Base-by-base conservation (phyloP, 2,329 filamentous ascomycete species). In the Fusarium buharicum region DNA sequence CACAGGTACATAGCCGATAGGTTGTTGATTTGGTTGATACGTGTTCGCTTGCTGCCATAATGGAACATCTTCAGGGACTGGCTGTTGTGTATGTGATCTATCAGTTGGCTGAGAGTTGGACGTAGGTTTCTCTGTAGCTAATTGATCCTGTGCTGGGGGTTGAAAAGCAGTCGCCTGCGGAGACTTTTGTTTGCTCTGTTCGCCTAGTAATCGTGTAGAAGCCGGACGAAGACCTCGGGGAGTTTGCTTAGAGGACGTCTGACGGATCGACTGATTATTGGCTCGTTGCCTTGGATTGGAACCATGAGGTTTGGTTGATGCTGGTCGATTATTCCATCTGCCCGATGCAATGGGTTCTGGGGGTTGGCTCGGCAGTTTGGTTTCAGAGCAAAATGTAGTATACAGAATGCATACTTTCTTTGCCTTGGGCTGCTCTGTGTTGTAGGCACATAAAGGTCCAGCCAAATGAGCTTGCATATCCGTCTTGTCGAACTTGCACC, bases 351-450 rank as follows among this genome's bases (percentile, higher is more conserved):
- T 31, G 12, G 58, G 28, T 17, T 28, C 18, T 12, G 57, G 58
- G 27, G 58, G 43, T 28, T 16, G 27, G 24, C 52, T 62, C n/a
- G 62, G 62, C 9, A 44, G 47, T 16, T 49, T 27, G 16, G 39
- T 44, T 14, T 39, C 34, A 10, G 62, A 65, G 28, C 62, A 65
- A 33, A 66, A 65, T 3, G 62, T 66, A 11, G 62, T 65, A 39
- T 65, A 65, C 5, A 65, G 24, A 12, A 51, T 55, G 17, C 47
- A 59, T n/a, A 66, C 50, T 36, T 65, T 65, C 20, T 45, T 66
- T 18, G 44, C 39, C 49, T 66, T 65, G 18, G 53, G 53, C 18
- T 65, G 62, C 37, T 65, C 62, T 12, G 59, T 18, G 14, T 66
- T 69, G 22, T 57, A 54, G 34, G 50, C 13, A 34, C 47, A 52